These are phyloP conservation scores for Colletotrichum lindemuthianum DNA, from an alignment of 2,329 filamentous ascomycete genomes.

Conservation along the genomic window DNA sequence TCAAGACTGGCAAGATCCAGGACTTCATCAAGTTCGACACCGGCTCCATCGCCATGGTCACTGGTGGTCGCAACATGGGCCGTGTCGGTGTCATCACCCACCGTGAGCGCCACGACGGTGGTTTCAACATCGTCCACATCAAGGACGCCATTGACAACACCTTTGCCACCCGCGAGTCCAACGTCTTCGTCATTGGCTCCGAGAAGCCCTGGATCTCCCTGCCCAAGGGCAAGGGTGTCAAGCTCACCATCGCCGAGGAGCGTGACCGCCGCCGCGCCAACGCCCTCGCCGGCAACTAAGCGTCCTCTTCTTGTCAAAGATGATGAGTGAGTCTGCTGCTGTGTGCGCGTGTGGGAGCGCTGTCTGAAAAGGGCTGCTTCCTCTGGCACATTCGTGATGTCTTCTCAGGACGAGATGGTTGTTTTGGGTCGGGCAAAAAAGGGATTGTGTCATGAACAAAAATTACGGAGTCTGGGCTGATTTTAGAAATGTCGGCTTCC, in stretches of 20 bases:
- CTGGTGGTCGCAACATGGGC: constrained; percentile 99
- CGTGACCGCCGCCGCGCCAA: constrained; percentile 92
- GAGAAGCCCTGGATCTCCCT: constrained; percentile 99
- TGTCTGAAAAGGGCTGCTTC: neutral
- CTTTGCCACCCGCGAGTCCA: constrained; percentile 98
- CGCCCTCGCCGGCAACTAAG: constrained; percentile 62
- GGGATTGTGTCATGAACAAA: constrained; percentile 37
- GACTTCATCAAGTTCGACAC: constrained; percentile 99
- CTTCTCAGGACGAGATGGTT: constrained; percentile 31
- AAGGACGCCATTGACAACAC: constrained; percentile 99
- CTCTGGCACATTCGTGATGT: constrained; percentile 31
- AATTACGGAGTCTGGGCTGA: constrained; percentile 38
- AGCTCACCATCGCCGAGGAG: constrained; percentile 99
- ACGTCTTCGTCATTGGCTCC: constrained; percentile 98
- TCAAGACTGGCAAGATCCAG: constrained; percentile 95
- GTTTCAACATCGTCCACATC: constrained; percentile 99
- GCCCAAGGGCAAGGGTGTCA: constrained; percentile 99
- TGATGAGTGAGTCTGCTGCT: constrained; percentile 27
- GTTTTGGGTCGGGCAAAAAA: constrained; percentile 33
- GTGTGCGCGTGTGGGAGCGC: neutral
- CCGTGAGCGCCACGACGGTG: constrained; percentile 99
- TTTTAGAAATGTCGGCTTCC: constrained; percentile 38
- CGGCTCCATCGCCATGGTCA: constrained; percentile 97
- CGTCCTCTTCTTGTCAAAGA: constrained; percentile 27
- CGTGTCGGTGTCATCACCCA: constrained; percentile 99